Conservation (phyloP, 306 rosid species). For the Prosopis cineraria region DNA sequence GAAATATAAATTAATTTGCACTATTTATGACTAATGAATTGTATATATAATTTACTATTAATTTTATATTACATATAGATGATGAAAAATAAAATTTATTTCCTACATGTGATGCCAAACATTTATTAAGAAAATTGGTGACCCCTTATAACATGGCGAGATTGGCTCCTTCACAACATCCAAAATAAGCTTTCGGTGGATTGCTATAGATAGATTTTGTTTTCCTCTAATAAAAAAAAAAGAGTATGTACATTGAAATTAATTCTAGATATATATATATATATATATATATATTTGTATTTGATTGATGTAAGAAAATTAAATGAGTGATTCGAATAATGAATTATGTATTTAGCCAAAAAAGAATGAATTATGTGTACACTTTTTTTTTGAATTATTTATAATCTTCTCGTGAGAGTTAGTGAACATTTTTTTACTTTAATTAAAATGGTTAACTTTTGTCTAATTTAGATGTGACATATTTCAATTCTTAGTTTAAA, state of each 20-base stretch:
- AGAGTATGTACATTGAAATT: neutral
- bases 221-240: neutral
- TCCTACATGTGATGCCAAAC: neutral
- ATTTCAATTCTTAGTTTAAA: neutral
- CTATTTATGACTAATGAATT: no score
- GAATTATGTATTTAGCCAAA: no score
- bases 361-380: neutral
- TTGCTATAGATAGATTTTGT: neutral
- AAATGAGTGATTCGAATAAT: neutral
- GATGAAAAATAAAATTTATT: neutral
- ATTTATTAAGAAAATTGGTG: constrained; percentile 4
- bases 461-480: neutral
- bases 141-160: neutral
- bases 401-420: neutral
- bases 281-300: neutral
- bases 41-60: neutral
- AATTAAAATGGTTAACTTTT: neutral
- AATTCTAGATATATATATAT: neutral
- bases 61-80: neutral
- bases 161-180: neutral
- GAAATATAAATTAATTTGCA: no score
- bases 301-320: neutral
- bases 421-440: neutral
- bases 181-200: neutral
- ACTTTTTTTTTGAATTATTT: neutral